phyloP scores from a whole-genome alignment of 495 filamentous ascomycete genomes.

The Aspergillus campestris region DNA sequence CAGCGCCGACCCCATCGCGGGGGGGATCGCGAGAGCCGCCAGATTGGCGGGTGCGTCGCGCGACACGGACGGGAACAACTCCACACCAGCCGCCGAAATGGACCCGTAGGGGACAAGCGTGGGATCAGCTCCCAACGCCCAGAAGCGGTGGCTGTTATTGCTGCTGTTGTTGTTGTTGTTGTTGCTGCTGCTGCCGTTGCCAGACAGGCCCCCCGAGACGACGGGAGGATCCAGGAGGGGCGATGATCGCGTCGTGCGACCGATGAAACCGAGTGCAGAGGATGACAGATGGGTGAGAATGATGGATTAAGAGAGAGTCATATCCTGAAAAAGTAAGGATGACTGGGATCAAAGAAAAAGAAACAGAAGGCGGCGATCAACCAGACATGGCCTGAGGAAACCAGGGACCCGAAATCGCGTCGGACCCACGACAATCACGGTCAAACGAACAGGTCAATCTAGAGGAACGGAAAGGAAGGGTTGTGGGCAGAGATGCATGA shows the following conservation, averaged over 20 bases:
- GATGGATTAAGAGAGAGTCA: neutral
- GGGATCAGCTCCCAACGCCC: constrained; percentile 23
- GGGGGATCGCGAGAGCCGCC: constrained; percentile 38
- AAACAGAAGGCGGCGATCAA: too few relatives aligned
- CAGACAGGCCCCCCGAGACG: constrained; percentile 30
- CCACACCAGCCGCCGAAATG: constrained; percentile 30
- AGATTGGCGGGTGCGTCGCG: constrained; percentile 27
- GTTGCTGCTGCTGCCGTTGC: constrained; percentile 5
- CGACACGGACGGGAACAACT: constrained; percentile 16
- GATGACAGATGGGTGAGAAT: constrained; percentile 2
- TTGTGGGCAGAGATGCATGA: too few relatives aligned
- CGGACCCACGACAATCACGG: too few relatives aligned
- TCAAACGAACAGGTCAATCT: too few relatives aligned
- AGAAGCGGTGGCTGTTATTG: constrained; percentile 22
- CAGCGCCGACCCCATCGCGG: constrained; percentile 38
- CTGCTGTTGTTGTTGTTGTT: too few relatives aligned
- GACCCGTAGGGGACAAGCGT: constrained; percentile 17
- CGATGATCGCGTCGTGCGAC: constrained; percentile 30
- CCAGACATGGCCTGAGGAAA: too few relatives aligned
- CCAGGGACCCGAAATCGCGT: too few relatives aligned
- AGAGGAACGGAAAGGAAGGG: too few relatives aligned
- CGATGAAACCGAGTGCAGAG: constrained; percentile 4
- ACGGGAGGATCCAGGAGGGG: constrained; percentile 43
- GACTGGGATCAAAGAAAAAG: too few relatives aligned
- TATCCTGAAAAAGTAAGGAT: too few relatives aligned